Evolutionary conservation across 495 filamentous ascomycete species (phyloP), one percentile per base, ranked within the genome.

Genomic region (Amorphotheca resinae): DNA sequence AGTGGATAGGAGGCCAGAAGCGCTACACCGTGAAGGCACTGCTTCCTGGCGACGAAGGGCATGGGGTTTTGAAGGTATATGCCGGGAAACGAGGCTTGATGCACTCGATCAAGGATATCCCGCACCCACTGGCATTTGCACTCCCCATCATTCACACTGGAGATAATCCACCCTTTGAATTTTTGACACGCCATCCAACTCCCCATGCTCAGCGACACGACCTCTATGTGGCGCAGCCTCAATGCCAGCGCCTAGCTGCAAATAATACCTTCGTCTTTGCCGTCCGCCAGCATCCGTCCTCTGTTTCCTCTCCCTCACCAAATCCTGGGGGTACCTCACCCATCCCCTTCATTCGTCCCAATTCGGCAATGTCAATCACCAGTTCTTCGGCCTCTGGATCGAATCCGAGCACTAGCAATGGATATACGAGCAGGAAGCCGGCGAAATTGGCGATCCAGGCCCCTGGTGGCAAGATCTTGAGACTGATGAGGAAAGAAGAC

Each of bases 181-280:
- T 95, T 54, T 69, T 95, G 26, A 77, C 81, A 22, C 82, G 89
- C 9, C 91, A 99, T 61, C 91, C 93, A 1, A 99, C 91, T 0
- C 93, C 91, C 9, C 93, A 96, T 59, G 93, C 91, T 32, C 85
- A 93, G 54, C 77, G 91, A 16, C 89, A 99, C 59, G 91, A 96
- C 51, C 74, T 99, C 49, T 99, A 99, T 62, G 81, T 99, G 53
- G 83, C 82, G 23, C 88, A 95, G 52, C 91, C 93, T 0, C 93
- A 96, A 59, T 96, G 91, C 56, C 69, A 80, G 28, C 73, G 74
- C 16, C 66, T 99, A 9, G 87, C 85, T 7, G 62, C 93, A 32
- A 94, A 95, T 64, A 96, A 96, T 57, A 99, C 91, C 5, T 99
- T 94, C 56, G 89, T 99, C 18, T 99, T 99, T 56, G 79, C 82